These are phyloP conservation scores for Arthroderma uncinatum DNA, from an alignment of 2,329 filamentous ascomycete genomes.

Conservation along the genomic window DNA sequence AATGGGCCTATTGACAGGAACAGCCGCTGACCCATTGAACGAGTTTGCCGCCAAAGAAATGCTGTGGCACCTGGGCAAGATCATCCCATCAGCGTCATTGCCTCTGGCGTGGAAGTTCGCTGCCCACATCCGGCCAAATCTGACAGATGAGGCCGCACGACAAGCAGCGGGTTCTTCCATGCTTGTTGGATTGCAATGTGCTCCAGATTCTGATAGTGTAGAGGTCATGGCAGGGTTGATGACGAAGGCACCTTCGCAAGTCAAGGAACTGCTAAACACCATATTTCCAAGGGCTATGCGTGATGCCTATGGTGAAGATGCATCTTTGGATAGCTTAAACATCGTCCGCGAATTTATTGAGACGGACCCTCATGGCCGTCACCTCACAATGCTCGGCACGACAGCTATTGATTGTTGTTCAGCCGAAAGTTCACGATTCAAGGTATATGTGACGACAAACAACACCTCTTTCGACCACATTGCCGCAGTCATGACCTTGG, in stretches of 20 bases:
- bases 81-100: neutral
- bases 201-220: neutral
- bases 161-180: neutral
- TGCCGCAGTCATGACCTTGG: constrained; percentile 68
- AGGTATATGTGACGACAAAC: constrained; percentile 38
- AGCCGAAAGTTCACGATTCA: neutral
- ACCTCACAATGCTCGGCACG: neutral
- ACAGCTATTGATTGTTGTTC: neutral
- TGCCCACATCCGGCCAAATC: neutral
- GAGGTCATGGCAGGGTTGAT: neutral
- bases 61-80: neutral
- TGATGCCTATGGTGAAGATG: neutral
- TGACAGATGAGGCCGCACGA: neutral
- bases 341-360: neutral
- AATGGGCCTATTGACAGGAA: neutral
- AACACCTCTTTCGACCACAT: constrained; percentile 60
- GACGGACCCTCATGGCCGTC: neutral
- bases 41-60: neutral
- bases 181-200: neutral
- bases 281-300: neutral
- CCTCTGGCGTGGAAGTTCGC: neutral
- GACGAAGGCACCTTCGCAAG: neutral
- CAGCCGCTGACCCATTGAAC: neutral
- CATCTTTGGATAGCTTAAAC: neutral
- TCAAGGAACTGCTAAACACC: neutral